These are phyloP conservation scores for Gamarada debralockiae DNA, from an alignment of 495 filamentous ascomycete genomes.

Conservation along the genomic window DNA sequence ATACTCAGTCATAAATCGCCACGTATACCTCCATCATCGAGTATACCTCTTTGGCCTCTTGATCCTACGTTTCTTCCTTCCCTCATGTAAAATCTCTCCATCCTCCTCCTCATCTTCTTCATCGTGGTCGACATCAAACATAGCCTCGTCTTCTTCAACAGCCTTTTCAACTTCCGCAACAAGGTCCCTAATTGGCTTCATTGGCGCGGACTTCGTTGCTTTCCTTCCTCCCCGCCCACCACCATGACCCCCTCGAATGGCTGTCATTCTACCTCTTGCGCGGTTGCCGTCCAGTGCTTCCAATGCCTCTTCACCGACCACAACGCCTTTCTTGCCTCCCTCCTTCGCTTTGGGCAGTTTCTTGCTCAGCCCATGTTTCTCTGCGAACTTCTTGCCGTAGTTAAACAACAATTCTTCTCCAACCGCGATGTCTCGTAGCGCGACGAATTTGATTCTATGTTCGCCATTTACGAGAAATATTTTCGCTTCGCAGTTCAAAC, in stretches of 20 bases:
- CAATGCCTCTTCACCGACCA: conserved; percentile 16
- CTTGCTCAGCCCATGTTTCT: conserved; percentile 25
- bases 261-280: not conserved
- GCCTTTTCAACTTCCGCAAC: conserved; percentile 74
- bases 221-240: conserved; percentile 5
- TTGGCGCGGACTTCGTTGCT: conserved; percentile 14
- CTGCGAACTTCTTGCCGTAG: conserved; percentile 26
- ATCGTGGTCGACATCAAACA: conserved; percentile 68
- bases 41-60: not conserved
- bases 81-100: conserved; percentile 8
- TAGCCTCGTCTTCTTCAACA: conserved; percentile 88
- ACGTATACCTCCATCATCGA: no score
- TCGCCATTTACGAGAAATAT: conserved; percentile 61
- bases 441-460: conserved; percentile 64
- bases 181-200: conserved; percentile 68
- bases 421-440: conserved; percentile 50
- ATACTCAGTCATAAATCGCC: no score
- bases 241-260: conserved; percentile 2
- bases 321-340: conserved; percentile 18
- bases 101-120: conserved; percentile 92
- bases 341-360: conserved; percentile 21
- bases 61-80: conserved; percentile 1
- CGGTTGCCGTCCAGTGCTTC: conserved; percentile 16
- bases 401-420: conserved; percentile 68
- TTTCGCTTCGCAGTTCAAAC: conserved; percentile 50